Evolutionary conservation across 805 yeast genomes (phyloP).

Genomic region (Yarrowia bubula): DNA sequence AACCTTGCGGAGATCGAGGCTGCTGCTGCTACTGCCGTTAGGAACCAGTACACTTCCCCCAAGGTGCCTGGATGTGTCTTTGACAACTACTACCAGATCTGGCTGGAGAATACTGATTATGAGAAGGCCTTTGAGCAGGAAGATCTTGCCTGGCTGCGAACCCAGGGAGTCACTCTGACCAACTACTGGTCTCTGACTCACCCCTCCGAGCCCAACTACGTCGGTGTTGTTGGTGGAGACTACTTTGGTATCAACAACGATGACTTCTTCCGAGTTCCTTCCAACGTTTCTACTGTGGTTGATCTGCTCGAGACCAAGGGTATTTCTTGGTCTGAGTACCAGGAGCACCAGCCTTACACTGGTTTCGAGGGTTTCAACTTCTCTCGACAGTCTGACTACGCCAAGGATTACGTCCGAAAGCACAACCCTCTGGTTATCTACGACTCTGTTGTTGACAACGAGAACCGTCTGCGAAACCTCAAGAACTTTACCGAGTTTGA

Average conservation of each 20-base stretch:
- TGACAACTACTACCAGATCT: constrained; percentile 46
- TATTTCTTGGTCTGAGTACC: constrained; percentile 55
- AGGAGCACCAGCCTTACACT: constrained; percentile 53
- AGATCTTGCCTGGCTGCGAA: constrained; percentile 45
- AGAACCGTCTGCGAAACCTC: constrained; percentile 45
- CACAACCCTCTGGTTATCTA: constrained; percentile 50
- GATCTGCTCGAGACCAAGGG: constrained; percentile 48
- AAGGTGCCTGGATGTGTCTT: constrained; percentile 44
- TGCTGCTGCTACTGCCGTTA: constrained; percentile 2
- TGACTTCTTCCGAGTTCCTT: constrained; percentile 47
- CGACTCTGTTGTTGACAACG: constrained; percentile 42
- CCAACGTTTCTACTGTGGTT: constrained; percentile 48
- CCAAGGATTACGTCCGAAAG: constrained; percentile 52
- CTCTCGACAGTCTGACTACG: constrained; percentile 45
- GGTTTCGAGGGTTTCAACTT: constrained; percentile 52
- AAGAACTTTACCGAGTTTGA: constrained; percentile 50
- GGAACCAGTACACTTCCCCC: constrained; percentile 9
- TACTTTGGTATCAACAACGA: constrained; percentile 51
- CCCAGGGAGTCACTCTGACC: constrained; percentile 47
- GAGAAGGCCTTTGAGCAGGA: constrained; percentile 50
- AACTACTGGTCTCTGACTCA: constrained; percentile 55
- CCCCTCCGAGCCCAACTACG: constrained; percentile 56
- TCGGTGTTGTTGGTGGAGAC: constrained; percentile 52
- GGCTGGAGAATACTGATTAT: constrained; percentile 53
- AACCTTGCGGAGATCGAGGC: constrained; percentile 5